Evolutionary conservation across 1,284 basidiomycete genomes (phyloP).

Genomic region (Anthracocystis panici-leucophaei): DNA sequence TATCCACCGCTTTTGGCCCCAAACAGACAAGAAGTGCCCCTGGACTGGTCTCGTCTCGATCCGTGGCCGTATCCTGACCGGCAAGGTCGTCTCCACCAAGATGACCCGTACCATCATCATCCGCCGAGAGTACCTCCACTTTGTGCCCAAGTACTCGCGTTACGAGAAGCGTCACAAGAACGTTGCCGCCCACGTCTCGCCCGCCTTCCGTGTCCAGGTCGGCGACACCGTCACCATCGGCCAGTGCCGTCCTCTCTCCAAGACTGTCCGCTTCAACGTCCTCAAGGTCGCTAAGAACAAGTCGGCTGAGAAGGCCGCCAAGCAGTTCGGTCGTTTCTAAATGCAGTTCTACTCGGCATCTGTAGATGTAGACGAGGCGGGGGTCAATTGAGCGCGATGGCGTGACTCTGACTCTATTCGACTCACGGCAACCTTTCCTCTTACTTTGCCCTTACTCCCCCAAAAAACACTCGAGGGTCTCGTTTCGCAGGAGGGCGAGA

Average conservation of each 20-base stretch:
- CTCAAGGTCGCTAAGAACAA: slow-evolving; percentile 79
- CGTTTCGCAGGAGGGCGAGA: slow-evolving; percentile 45
- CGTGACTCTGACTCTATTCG: background rate
- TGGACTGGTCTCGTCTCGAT: slow-evolving; percentile 85
- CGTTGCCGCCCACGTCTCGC: slow-evolving; percentile 94
- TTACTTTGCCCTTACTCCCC: slow-evolving; percentile 5
- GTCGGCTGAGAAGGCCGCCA: slow-evolving; percentile 72
- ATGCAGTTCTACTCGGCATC: slow-evolving; percentile 6
- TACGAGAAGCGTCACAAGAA: slow-evolving; percentile 85
- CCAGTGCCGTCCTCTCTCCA: slow-evolving; percentile 98
- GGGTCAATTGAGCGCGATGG: background rate
- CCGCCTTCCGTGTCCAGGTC: slow-evolving; percentile 86
- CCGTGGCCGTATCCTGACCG: slow-evolving; percentile 97
- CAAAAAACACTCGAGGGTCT: slow-evolving; percentile 25
- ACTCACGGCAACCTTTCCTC: too few relatives aligned
- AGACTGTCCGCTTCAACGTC: slow-evolving; percentile 99
- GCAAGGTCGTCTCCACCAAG: slow-evolving; percentile 97
- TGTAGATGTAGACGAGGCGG: background rate
- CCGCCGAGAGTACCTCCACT: slow-evolving; percentile 95
- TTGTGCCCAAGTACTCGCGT: slow-evolving; percentile 93
- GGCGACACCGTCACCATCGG: slow-evolving; percentile 97
- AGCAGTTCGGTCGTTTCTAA: slow-evolving; percentile 95
- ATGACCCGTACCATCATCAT: slow-evolving; percentile 99
- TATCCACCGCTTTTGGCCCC: background rate
- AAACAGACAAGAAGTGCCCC: slow-evolving; percentile 97